These are phyloP conservation scores for Neurospora sp. DNA, from an alignment of 2,329 filamentous ascomycete species.

Conservation along the genomic window DNA sequence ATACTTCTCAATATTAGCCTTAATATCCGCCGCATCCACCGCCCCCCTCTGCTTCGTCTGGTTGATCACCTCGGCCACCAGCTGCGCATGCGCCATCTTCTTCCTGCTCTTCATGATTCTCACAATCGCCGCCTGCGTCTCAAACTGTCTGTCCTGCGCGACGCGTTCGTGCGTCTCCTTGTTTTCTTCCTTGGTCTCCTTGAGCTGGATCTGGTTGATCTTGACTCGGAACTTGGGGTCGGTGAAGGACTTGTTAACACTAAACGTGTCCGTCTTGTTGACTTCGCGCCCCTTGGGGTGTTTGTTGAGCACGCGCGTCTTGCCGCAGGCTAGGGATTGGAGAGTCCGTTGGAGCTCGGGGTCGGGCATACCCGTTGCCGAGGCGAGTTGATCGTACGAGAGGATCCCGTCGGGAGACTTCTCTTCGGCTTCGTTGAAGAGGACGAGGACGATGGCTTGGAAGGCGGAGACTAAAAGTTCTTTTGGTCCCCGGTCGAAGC, in stretches of 20 bases:
- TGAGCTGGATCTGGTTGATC: conserved; percentile 97
- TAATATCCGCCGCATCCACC: conserved; percentile 78
- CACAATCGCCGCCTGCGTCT: conserved; percentile 95
- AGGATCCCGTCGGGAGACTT: conserved; percentile 45
- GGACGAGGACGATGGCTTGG: conserved; percentile 79
- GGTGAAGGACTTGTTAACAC: conserved; percentile 65
- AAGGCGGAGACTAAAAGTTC: conserved; percentile 86
- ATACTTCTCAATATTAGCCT: conserved; percentile 92
- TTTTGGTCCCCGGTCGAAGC: conserved; percentile 70
- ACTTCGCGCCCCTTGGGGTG: conserved; percentile 79
- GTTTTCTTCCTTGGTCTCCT: conserved; percentile 92
- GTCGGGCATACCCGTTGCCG: conserved; percentile 64
- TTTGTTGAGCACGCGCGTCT: conserved; percentile 74
- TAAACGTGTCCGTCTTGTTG: conserved; percentile 68
- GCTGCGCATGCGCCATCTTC: conserved; percentile 71
- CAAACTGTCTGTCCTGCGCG: conserved; percentile 80
- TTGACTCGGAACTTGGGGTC: conserved; percentile 86
- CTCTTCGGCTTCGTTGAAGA: conserved; percentile 66
- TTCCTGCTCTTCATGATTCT: conserved; percentile 95
- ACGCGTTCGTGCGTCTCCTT: conserved; percentile 87
- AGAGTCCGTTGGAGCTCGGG: conserved; percentile 79
- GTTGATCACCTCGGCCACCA: conserved; percentile 86
- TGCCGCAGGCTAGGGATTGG: conserved; percentile 89
- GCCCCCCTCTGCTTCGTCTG: conserved; percentile 80
- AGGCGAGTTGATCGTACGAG: conserved; percentile 64